Evolutionary conservation across 352 stramenopile species (phyloP).

Genomic region (Phytopythium delawarense): DNA sequence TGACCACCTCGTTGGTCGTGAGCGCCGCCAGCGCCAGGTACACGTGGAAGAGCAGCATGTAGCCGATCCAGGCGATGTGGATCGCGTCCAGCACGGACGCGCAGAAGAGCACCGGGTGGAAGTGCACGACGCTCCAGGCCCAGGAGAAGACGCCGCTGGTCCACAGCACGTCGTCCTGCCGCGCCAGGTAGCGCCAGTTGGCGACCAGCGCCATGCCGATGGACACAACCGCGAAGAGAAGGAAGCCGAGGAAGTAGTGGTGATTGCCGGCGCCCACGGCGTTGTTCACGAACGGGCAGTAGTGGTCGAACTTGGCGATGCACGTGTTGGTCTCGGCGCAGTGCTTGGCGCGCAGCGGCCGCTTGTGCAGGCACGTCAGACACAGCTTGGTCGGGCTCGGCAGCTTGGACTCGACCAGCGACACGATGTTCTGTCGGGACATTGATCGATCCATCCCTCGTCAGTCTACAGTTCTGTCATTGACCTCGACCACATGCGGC

Average conservation of each 20-base stretch:
- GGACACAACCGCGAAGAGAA: constrained; percentile 62
- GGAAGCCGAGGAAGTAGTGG: constrained; percentile 91
- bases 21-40: constrained; percentile 57
- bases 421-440: constrained; percentile 46
- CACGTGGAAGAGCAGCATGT: constrained; percentile 62
- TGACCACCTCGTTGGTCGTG: constrained; percentile 82
- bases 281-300: constrained; percentile 88
- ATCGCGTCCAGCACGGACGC: constrained; percentile 43
- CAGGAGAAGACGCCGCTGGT: constrained; percentile 14
- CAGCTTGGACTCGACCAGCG: constrained; percentile 70
- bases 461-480: background rate
- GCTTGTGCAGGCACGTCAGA: constrained; percentile 73
- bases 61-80: constrained; percentile 72
- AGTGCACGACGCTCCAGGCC: constrained; percentile 55
- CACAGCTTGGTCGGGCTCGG: constrained; percentile 71
- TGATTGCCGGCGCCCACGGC: constrained; percentile 95
- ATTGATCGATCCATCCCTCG: background rate
- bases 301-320: constrained; percentile 83
- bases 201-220: constrained; percentile 48
- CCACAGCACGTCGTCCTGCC: constrained; percentile 18
- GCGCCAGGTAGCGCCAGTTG: constrained; percentile 33
- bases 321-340: constrained; percentile 74
- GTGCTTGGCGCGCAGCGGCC: constrained; percentile 73
- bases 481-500: background rate
- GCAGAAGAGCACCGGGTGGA: constrained; percentile 53